A percentile compares a stretch with the other conserved stretches of the same genome.
phyloP scores from a whole-genome alignment of 2,329 filamentous ascomycete species.

The Parasarocladium wereldwijsianum region DNA sequence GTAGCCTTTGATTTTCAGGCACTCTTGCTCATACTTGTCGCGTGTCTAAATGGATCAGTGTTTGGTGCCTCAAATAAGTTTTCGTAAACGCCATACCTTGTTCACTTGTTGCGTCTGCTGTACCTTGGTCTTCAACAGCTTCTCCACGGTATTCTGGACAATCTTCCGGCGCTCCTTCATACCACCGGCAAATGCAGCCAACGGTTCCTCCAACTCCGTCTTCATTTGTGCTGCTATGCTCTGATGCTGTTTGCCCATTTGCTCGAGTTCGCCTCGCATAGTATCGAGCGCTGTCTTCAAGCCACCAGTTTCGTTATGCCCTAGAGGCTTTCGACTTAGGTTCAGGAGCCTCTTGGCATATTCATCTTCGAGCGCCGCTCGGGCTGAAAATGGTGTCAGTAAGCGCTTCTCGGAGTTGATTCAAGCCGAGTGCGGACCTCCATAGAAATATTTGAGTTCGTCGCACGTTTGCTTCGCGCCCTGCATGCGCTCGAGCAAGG shows the following conservation, averaged over 20 bases:
- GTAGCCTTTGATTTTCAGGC: constrained; percentile 95
- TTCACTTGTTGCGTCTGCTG: constrained; percentile 85
- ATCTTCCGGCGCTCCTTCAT: constrained; percentile 98
- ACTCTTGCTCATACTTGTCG: constrained; percentile 94
- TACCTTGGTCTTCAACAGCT: constrained; percentile 81
- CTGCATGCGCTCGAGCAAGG: constrained; percentile 87
- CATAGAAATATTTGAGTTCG: constrained; percentile 85
- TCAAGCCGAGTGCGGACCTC: constrained; percentile 33
- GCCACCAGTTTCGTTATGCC: constrained; percentile 74
- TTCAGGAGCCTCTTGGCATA: constrained; percentile 81
- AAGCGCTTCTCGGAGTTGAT: neutral
- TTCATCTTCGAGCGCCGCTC: constrained; percentile 90
- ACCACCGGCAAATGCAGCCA: constrained; percentile 79
- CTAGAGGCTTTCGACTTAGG: constrained; percentile 75
- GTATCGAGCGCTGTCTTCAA: constrained; percentile 76
- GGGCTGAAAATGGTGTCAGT: constrained; percentile 37
- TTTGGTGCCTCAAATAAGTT: neutral
- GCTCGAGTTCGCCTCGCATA: constrained; percentile 75
- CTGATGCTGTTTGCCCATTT: constrained; percentile 88
- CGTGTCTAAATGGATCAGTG: constrained; percentile 44
- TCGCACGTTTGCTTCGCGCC: constrained; percentile 89
- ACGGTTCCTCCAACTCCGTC: constrained; percentile 82
- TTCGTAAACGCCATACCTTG: constrained; percentile 45
- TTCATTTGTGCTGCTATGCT: constrained; percentile 90
- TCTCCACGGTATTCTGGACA: constrained; percentile 85